Base-by-base conservation (phyloP, 2,329 filamentous ascomycete species). In the Botryotinia convoluta region DNA sequence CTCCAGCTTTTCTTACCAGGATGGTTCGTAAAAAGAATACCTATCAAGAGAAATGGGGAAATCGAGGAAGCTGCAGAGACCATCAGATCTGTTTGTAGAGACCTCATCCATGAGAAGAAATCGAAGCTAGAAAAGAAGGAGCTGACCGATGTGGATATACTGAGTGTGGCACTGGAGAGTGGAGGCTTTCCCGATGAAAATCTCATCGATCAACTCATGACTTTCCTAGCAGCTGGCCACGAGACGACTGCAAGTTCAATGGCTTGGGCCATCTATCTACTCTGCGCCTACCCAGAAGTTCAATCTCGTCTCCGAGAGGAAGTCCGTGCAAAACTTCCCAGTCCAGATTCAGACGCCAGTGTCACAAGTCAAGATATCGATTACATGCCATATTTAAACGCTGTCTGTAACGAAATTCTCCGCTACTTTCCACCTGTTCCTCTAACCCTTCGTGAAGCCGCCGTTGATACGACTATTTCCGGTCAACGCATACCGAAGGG, bases 151-250 rank as follows among this genome's bases (percentile, higher is more conserved):
- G 82, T 88, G 12, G 94, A 97, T 81, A 96, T 97, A 73, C 85
- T 97, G 48, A 93, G 91, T 1, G 92, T 95, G 0, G 94, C 94
- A 26, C 84, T 97, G 65, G 88, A 91, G 80, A 93, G 90, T 57
- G 92, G 92, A 64, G 89, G 86, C 9, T 96, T 97, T 82, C 87
- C 84, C 20, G 93, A 96, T 75, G 92, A 94, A 67, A 90, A 93
- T 74, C 87, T 97, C n/a, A 88, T 94, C 51, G 92, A 96, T 81
- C 94, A 97, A 82, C 88, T 96, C 80, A 96, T 97, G 93, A 97
- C 93, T 0, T 96, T 97, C 84, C 87, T 97, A 8, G 92, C 91
- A 0, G 94, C 94, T 0, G 91, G 91, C 35, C 93, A 95, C 81
- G 92, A 95, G 83, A 95, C 93, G 1, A 95, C 92, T 0, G 89